Conservation (phyloP, 176 grass and related monocot species). For the Hordeum marinum region DNA sequence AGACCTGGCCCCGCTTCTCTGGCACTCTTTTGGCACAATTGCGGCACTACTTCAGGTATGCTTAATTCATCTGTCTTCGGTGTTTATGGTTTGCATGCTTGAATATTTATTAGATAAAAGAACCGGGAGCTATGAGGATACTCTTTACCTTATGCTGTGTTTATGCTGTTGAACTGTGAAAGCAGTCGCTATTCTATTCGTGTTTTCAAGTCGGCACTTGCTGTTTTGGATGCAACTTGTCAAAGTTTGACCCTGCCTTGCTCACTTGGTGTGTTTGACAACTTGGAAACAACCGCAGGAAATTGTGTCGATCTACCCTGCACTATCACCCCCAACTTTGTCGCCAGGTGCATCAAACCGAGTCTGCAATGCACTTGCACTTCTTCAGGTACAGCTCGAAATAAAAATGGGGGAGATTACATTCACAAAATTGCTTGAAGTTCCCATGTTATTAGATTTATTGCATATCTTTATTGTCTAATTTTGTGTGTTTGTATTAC, state of each 20-base stretch:
- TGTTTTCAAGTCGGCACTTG: not conserved
- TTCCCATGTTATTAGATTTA: not conserved
- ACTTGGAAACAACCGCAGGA: conserved; percentile 53
- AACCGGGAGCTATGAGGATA: not conserved
- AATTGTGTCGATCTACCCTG: conserved; percentile 91
- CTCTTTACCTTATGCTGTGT: not conserved
- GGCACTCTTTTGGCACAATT: conserved; percentile 93
- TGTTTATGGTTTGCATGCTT: conserved; percentile 9
- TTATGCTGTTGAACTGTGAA: not conserved
- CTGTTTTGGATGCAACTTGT: not conserved
- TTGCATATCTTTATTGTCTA: not conserved
- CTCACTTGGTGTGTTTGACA: not conserved
- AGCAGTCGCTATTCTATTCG: not conserved
- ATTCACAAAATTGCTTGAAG: not conserved
- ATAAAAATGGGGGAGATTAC: not conserved
- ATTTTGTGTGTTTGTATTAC: not conserved
- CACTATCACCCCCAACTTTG: conserved; percentile 86
- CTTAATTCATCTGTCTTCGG: not conserved
- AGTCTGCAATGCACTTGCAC: conserved; percentile 96
- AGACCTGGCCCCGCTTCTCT: conserved; percentile 84
- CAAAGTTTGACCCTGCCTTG: not conserved
- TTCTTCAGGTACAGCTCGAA: conserved; percentile 71
- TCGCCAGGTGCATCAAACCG: conserved; percentile 85
- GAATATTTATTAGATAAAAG: not conserved
- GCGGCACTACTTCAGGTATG: conserved; percentile 85